phyloP scores from a whole-genome alignment of 2,329 filamentous ascomycete species.

The Bipolaris oryzae region DNA sequence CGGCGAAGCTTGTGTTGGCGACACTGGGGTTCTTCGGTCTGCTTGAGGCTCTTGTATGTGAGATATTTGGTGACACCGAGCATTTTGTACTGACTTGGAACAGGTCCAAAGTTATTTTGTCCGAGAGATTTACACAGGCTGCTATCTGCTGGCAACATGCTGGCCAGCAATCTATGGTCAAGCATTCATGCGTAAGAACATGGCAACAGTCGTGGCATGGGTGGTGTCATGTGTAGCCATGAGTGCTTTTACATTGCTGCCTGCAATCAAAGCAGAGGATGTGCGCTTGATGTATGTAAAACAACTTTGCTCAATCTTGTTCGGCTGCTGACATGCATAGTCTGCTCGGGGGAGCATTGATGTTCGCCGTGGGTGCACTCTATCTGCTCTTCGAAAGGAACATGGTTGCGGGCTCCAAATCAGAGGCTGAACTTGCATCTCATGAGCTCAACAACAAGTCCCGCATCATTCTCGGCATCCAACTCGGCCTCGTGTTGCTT shows the following conservation, averaged over 20 bases:
- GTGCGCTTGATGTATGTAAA: constrained; percentile 71
- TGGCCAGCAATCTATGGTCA: constrained; percentile 81
- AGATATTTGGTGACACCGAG: background rate
- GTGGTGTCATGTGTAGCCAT: constrained; percentile 76
- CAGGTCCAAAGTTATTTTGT: constrained; percentile 92
- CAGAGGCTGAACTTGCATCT: constrained; percentile 37
- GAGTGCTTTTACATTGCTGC: constrained; percentile 88
- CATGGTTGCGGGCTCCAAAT: constrained; percentile 55
- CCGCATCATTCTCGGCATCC: constrained; percentile 67
- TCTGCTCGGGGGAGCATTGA: constrained; percentile 75
- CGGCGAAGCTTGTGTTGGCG: constrained; percentile 68
- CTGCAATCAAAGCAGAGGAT: constrained; percentile 84
- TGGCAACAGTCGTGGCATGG: constrained; percentile 72
- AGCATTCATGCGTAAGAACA: constrained; percentile 72
- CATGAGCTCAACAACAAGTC: constrained; percentile 56
- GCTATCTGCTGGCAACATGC: constrained; percentile 75
- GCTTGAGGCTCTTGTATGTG: constrained; percentile 71
- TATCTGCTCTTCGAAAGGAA: constrained; percentile 82
- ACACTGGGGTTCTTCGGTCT: constrained; percentile 71
- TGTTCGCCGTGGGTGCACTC: constrained; percentile 74
- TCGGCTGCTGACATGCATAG: constrained; percentile 52
- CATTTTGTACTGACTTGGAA: constrained; percentile 5
- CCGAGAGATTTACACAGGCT: constrained; percentile 80
- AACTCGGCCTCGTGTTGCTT: constrained; percentile 78
- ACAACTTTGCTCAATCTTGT: too few species aligned